Percentiles rank a stretch among this genome's conserved stretches.
Conservation (phyloP, 305 asterid genomes). For the Fraxinus floribunda region DNA sequence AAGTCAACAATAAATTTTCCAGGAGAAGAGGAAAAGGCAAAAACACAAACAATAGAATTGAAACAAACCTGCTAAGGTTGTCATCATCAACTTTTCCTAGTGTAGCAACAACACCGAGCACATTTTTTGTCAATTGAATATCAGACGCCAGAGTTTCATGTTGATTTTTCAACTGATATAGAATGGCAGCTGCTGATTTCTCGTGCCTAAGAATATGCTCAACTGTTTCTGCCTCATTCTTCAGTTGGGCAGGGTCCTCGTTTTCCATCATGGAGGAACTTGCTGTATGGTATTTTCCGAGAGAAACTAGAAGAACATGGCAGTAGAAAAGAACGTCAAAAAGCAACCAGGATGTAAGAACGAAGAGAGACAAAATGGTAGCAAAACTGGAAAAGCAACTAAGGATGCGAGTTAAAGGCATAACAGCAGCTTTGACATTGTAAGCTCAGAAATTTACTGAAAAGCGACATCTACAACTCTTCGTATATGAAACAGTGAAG, state of each 20-base stretch:
- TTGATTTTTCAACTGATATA: constrained; percentile 41
- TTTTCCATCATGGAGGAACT: constrained; percentile 22
- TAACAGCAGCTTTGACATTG: constrained; percentile 4
- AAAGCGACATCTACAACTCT: neutral
- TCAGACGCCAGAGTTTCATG: constrained; percentile 37
- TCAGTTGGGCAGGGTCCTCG: constrained; percentile 26
- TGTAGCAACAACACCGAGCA: constrained; percentile 67
- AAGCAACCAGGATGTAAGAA: constrained; percentile 6
- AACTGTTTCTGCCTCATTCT: constrained; percentile 41
- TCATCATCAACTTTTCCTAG: constrained; percentile 67
- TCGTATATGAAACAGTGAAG: neutral
- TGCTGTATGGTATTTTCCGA: constrained; percentile 42
- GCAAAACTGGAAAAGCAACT: constrained; percentile 4
- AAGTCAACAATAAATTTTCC: constrained; percentile 9
- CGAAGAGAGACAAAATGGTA: constrained; percentile 1
- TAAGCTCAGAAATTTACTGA: constrained; percentile 2
- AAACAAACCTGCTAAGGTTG: constrained; percentile 68
- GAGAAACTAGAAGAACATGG: constrained; percentile 43
- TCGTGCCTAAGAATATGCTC: constrained; percentile 45
- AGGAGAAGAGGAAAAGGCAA: constrained; percentile 1
- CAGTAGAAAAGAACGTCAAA: constrained; percentile 18
- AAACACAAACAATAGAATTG: neutral
- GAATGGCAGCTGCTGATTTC: constrained; percentile 64
- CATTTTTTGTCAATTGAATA: constrained; percentile 47
- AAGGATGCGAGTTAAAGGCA: constrained; percentile 10